Evolutionary conservation across 2,329 filamentous ascomycete species (phyloP).

Genomic region (Zalaria obscura): DNA sequence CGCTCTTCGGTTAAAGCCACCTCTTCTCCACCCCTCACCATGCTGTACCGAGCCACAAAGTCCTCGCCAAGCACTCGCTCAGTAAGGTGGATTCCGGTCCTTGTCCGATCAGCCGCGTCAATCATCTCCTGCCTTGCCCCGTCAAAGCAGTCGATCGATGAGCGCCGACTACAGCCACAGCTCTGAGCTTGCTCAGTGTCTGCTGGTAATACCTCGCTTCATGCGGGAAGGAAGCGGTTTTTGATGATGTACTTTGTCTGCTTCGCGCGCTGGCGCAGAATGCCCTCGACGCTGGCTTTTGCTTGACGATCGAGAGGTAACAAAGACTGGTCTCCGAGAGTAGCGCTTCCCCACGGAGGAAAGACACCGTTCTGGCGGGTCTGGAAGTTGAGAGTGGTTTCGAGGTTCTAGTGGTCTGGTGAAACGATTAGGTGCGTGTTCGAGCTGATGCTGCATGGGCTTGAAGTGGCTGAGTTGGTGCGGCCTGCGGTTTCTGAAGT

Average conservation of each 20-base stretch:
- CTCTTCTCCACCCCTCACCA: slow-evolving; percentile 33
- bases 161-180: slow-evolving; percentile 35
- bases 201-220: slow-evolving; percentile 5
- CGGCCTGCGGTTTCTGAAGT: slow-evolving; percentile 1
- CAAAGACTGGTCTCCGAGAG: slow-evolving; percentile 92
- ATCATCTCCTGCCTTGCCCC: slow-evolving; percentile 42
- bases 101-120: slow-evolving; percentile 52
- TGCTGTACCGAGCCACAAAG: slow-evolving; percentile 10
- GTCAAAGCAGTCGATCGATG: slow-evolving; percentile 39
- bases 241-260: slow-evolving; percentile 95
- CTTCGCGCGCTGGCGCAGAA: slow-evolving; percentile 29
- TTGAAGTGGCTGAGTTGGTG: slow-evolving; percentile 5
- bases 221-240: slow-evolving; percentile 55
- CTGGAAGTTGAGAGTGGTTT: slow-evolving; percentile 6
- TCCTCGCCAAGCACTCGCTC: slow-evolving; percentile 36
- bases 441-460: slow-evolving; percentile 4
- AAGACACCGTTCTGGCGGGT: slow-evolving; percentile 17
- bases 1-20: slow-evolving; percentile 20
- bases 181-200: slow-evolving; percentile 5
- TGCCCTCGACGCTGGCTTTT: slow-evolving; percentile 40
- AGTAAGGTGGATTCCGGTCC: slow-evolving; percentile 33
- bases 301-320: slow-evolving; percentile 38
- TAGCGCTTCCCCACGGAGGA: slow-evolving; percentile 71
- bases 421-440: slow-evolving; percentile 11
- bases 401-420: slow-evolving; percentile 8